Evolutionary conservation across 371 early-diverging fungal genomes (phyloP).

Genomic region (Mortierella sp.): DNA sequence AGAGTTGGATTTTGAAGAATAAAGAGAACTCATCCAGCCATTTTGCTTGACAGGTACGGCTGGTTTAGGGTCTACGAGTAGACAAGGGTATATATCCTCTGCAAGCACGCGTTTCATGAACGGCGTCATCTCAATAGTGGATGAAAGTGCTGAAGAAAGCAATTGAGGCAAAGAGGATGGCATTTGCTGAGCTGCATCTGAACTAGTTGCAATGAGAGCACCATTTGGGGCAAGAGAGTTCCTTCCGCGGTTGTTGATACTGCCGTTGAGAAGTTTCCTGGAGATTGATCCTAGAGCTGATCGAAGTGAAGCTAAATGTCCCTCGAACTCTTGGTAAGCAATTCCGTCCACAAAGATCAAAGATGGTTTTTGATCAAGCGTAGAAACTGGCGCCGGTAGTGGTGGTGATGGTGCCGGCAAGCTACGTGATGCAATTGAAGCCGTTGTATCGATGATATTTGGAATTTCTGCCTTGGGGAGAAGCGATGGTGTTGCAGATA

Average conservation of each 20-base stretch:
- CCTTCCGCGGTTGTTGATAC: neutral
- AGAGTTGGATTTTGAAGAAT: slow-evolving; percentile 7
- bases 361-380: slow-evolving; percentile 4
- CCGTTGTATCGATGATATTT: neutral
- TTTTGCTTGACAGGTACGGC: neutral
- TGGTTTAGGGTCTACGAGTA: slow-evolving; percentile 53
- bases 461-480: neutral
- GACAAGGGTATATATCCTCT: slow-evolving; percentile 91
- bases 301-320: slow-evolving; percentile 26
- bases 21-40: slow-evolving; percentile 28
- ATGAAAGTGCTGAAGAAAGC: neutral
- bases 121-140: slow-evolving; percentile 60
- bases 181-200: slow-evolving; percentile 31
- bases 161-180: slow-evolving; percentile 58
- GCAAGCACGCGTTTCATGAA: slow-evolving; percentile 85
- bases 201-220: neutral
- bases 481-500: neutral
- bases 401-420: neutral
- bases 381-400: neutral
- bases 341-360: slow-evolving; percentile 35
- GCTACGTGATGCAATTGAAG: neutral
- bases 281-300: neutral
- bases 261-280: slow-evolving; percentile 4
- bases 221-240: neutral
- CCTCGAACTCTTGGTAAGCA: slow-evolving; percentile 39